These are phyloP conservation scores for Ascochyta pisi DNA, from an alignment of 2,329 filamentous ascomycete genomes.

Conservation along the genomic window DNA sequence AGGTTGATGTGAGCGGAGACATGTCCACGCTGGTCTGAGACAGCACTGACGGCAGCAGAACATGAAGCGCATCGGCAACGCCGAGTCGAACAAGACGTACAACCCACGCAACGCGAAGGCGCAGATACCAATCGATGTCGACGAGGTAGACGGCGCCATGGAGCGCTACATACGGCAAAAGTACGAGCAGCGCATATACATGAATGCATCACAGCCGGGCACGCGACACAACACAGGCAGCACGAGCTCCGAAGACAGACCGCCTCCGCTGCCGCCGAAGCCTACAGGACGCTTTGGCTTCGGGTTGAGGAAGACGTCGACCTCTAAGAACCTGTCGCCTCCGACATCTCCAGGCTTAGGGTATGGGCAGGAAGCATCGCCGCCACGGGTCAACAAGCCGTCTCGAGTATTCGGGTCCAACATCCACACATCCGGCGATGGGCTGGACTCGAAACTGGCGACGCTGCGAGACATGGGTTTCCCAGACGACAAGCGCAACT, in stretches of 20 bases:
- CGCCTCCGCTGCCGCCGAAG: conserved; percentile 66
- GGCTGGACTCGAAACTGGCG: conserved; percentile 76
- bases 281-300: conserved; percentile 67
- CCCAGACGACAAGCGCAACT: conserved; percentile 79
- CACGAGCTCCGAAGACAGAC: conserved; percentile 62
- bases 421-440: conserved; percentile 62
- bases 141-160: conserved; percentile 93
- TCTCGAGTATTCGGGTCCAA: conserved; percentile 72
- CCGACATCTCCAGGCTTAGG: conserved; percentile 43
- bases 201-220: conserved; percentile 46
- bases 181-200: conserved; percentile 73
- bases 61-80: conserved; percentile 93
- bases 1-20: conserved; percentile 80
- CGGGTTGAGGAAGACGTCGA: conserved; percentile 72
- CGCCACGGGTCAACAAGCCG: conserved; percentile 65
- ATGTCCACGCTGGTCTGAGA: neutral
- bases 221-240: conserved; percentile 65
- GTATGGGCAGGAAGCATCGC: conserved; percentile 45
- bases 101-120: conserved; percentile 86
- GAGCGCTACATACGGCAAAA: conserved; percentile 95
- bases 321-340: conserved; percentile 66
- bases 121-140: conserved; percentile 84
- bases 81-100: conserved; percentile 83
- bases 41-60: conserved; percentile 62
- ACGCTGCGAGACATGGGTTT: conserved; percentile 93